Conservation (phyloP, 805 yeast genomes). For the Priceomyces carsonii region DNA sequence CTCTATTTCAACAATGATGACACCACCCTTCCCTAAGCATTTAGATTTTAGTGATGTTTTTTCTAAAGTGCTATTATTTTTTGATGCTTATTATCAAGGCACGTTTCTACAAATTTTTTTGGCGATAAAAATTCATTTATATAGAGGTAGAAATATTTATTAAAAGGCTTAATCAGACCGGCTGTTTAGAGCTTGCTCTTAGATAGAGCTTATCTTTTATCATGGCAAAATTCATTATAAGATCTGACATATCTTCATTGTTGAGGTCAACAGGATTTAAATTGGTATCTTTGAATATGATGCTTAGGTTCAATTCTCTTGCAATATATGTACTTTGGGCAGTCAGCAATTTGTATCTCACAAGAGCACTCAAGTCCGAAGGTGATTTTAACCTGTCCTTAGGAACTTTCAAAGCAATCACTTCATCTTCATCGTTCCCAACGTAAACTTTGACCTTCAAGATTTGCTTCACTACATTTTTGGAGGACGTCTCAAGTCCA, state of each 20-base stretch:
- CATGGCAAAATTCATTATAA: slow-evolving; percentile 3
- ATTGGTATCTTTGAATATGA: slow-evolving; percentile 2
- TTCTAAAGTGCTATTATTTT: no score
- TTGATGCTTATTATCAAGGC: no score
- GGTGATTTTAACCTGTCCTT: slow-evolving; percentile 12
- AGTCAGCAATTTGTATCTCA: slow-evolving; percentile 1
- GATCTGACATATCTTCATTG: background rate
- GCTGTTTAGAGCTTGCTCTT: background rate
- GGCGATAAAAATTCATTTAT: no score
- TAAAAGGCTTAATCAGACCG: no score
- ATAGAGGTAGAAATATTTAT: no score
- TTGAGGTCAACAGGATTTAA: background rate
- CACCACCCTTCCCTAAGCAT: no score
- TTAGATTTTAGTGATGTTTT: no score
- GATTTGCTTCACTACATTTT: slow-evolving; percentile 2
- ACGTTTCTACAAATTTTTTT: no score
- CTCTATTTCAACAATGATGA: no score
- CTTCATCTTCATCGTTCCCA: slow-evolving; percentile 14
- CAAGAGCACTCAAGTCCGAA: slow-evolving; percentile 9
- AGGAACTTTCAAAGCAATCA: slow-evolving; percentile 15
- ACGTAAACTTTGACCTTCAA: slow-evolving; percentile 17
- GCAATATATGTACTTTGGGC: background rate
- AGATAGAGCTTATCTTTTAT: slow-evolving; percentile 2
- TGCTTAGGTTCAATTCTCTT: background rate
- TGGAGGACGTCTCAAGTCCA: no score